These are phyloP conservation scores for Baeospora myosura DNA, from an alignment of 1,284 basidiomycete species.

Conservation along the genomic window DNA sequence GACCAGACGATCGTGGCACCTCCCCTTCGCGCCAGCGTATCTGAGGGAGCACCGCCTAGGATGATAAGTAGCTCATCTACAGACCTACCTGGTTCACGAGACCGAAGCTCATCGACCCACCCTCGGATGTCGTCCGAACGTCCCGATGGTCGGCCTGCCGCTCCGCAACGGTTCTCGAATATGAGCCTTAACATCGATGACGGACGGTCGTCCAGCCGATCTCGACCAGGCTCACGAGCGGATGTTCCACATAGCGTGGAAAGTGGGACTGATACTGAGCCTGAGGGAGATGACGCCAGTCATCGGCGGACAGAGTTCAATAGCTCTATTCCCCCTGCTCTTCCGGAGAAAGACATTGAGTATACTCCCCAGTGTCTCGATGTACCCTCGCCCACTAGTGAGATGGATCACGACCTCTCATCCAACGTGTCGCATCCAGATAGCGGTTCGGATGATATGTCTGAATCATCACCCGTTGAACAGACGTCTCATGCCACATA, in stretches of 20 bases:
- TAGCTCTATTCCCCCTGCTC: slow-evolving; percentile 32
- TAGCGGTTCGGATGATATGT: slow-evolving; percentile 36
- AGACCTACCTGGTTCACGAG: neutral
- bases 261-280: slow-evolving; percentile 65
- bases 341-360: slow-evolving; percentile 50
- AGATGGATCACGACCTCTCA: slow-evolving; percentile 16
- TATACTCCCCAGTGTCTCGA: slow-evolving; percentile 12
- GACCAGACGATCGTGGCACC: no score
- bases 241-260: slow-evolving; percentile 68
- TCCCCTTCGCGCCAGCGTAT: no score
- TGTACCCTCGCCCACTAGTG: neutral
- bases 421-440: slow-evolving; percentile 23
- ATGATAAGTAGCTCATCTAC: neutral
- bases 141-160: no score
- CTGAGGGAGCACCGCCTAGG: no score
- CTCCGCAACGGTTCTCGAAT: neutral
- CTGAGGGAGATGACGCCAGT: slow-evolving; percentile 29
- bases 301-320: slow-evolving; percentile 14
- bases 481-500: slow-evolving; percentile 64
- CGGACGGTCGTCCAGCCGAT: no score
- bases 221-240: slow-evolving; percentile 46
- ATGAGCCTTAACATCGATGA: no score
- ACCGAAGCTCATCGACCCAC: neutral
- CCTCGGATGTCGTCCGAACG: no score
- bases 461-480: slow-evolving; percentile 53